Conservation (phyloP, 2,329 filamentous ascomycete genomes). For the Sporothrix phasma region DNA sequence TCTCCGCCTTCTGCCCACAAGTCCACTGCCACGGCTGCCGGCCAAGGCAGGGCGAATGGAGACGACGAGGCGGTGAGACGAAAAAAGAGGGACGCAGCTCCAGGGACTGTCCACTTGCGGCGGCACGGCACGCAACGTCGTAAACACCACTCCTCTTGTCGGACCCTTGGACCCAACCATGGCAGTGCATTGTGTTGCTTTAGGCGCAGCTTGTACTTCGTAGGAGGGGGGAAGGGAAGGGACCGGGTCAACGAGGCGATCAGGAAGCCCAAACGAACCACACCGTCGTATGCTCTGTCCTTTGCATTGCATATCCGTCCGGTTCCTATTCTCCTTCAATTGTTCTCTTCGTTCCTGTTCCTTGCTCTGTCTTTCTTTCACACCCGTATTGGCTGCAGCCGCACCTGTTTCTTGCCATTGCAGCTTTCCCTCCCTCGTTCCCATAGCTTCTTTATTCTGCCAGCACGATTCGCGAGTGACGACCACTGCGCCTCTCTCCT, state of each 20-base stretch:
- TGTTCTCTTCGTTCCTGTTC: neutral
- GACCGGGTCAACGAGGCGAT: neutral
- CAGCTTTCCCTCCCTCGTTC: neutral
- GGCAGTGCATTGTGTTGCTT: neutral
- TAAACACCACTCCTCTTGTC: neutral
- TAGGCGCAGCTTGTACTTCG: neutral
- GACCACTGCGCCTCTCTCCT: neutral
- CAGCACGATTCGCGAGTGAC: neutral
- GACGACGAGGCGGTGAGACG: slow-evolving; percentile 7
- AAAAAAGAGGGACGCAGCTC: neutral
- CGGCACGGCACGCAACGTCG: slow-evolving; percentile 6
- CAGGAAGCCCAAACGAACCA: neutral
- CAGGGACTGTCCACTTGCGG: neutral
- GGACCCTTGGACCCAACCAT: neutral
- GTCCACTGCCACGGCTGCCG: neutral
- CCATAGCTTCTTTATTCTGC: neutral
- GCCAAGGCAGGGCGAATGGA: neutral
- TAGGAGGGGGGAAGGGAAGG: neutral
- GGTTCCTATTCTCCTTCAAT: too few relatives aligned
- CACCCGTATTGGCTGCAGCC: neutral
- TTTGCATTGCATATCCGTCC: neutral
- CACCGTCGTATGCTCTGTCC: neutral
- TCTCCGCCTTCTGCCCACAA: neutral
- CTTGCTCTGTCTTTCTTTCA: neutral
- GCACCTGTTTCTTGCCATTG: neutral